These are phyloP conservation scores for Lotmaria passim DNA, from an alignment of 208 protist species.

Conservation along the genomic window DNA sequence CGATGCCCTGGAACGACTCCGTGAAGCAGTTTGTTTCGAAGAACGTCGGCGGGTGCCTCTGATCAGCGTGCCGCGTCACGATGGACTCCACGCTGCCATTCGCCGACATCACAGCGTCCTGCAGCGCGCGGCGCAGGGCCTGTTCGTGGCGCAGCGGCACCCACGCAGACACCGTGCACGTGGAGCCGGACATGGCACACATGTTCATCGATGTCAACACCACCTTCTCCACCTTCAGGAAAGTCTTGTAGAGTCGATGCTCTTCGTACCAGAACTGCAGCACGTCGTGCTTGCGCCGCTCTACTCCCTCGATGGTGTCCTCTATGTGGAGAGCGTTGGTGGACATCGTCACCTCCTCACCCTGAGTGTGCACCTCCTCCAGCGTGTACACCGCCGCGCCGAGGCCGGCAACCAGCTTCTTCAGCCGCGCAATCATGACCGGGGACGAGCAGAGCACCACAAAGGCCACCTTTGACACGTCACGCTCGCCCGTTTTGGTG, in stretches of 20 bases:
- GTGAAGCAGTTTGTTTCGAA: conserved; percentile 97
- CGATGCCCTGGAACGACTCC: conserved; percentile 96
- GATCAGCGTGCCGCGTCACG: conserved; percentile 70
- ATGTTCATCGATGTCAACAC: conserved; percentile 90
- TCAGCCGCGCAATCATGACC: conserved; percentile 88
- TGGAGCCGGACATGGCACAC: conserved; percentile 89
- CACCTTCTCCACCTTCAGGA: conserved; percentile 55
- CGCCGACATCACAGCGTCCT: conserved; percentile 50
- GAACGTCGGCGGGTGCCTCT: conserved; percentile 95
- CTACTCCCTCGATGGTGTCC: conserved; percentile 31
- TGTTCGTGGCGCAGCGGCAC: conserved; percentile 64
- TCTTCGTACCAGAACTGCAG: conserved; percentile 49
- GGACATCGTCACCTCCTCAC: conserved; percentile 13
- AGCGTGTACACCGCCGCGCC: conserved; percentile 91
- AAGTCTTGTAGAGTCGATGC: conserved; percentile 51
- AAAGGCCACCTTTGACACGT: conserved; percentile 94
- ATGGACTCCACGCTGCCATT: conserved; percentile 87
- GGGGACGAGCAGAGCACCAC: conserved; percentile 96
- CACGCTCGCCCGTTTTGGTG: conserved; percentile 73
- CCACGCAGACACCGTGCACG: conserved; percentile 94
- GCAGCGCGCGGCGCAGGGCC: conserved; percentile 54
- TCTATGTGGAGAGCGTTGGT: conserved; percentile 21
- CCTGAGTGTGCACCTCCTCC: conserved; percentile 24
- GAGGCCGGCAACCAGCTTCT: conserved; percentile 96
- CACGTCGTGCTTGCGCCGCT: conserved; percentile 45